These are phyloP conservation scores for Caloboletus firmus DNA, from an alignment of 1,284 basidiomycete species.

Conservation along the genomic window DNA sequence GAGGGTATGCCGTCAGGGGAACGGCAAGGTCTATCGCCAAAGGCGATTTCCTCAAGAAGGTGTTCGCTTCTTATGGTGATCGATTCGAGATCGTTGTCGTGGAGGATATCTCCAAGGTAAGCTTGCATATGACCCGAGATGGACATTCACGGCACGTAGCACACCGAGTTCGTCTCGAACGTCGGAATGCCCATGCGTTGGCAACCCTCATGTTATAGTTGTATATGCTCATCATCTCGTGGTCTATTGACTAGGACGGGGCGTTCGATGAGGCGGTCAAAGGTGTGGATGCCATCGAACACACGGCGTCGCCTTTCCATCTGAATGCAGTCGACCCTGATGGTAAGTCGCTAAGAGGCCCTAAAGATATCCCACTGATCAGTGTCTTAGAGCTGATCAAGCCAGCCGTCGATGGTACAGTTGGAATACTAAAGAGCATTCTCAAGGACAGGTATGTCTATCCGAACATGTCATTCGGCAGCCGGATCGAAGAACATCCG, in stretches of 20 bases:
- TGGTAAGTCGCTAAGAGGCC: constrained; percentile 25
- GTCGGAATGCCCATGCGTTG: not conserved
- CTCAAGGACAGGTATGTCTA: constrained; percentile 47
- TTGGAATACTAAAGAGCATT: constrained; percentile 55
- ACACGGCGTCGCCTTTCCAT: constrained; percentile 51
- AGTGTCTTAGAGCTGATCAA: constrained; percentile 47
- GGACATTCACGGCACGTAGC: not conserved
- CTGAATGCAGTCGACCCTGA: constrained; percentile 40
- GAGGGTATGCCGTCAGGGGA: constrained; percentile 45
- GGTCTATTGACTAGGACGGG: constrained; percentile 40
- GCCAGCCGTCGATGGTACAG: constrained; percentile 65
- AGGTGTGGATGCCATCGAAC: constrained; percentile 58
- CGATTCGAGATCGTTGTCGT: constrained; percentile 48
- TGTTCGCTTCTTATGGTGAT: constrained; percentile 42
- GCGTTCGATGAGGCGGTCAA: constrained; percentile 68
- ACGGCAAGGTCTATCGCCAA: constrained; percentile 46
- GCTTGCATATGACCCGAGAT: not conserved
- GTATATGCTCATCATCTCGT: not conserved
- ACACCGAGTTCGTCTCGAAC: not conserved
- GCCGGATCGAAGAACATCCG: not conserved
- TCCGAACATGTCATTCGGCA: not conserved
- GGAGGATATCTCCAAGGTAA: constrained; percentile 45
- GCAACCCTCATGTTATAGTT: not conserved
- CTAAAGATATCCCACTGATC: not conserved
- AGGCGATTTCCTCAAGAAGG: constrained; percentile 42